phyloP scores from a whole-genome alignment of 2,329 filamentous ascomycete species.

The Cladosporium sp. region DNA sequence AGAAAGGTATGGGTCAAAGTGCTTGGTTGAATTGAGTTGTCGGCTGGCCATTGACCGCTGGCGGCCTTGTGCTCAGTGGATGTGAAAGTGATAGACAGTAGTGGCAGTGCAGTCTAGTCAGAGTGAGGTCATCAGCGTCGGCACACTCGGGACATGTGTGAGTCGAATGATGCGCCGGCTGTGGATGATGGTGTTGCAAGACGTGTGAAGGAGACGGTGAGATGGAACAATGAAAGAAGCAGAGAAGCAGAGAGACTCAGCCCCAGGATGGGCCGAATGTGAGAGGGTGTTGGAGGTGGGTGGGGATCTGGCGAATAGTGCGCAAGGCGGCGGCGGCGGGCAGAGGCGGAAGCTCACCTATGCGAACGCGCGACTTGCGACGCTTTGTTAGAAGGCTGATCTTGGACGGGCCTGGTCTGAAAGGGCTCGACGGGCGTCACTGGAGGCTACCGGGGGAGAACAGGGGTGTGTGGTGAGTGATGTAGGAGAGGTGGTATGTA shows the following conservation, averaged over 20 bases:
- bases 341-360: conserved; percentile 5
- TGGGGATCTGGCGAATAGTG: conserved; percentile 4
- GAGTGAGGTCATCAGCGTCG: conserved; percentile 13
- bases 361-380: not conserved
- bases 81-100: not conserved
- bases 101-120: not conserved
- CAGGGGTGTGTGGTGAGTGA: not conserved
- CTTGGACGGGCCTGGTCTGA: too few relatives aligned
- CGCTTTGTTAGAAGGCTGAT: not conserved
- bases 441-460: too few relatives aligned
- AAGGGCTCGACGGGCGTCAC: too few relatives aligned
- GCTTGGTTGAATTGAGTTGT: conserved; percentile 15
- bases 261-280: conserved; percentile 2
- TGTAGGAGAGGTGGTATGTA: not conserved
- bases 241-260: not conserved
- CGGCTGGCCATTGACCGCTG: conserved; percentile 12
- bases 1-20: conserved; percentile 40
- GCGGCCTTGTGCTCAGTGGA: not conserved
- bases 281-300: conserved; percentile 4
- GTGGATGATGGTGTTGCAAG: not conserved
- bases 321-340: not conserved
- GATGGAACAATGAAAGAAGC: not conserved
- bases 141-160: not conserved
- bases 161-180: not conserved
- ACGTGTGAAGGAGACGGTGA: not conserved